A percentile compares a stretch with the other conserved stretches of the same genome.
These are phyloP conservation scores for Globisporangium spiculum DNA, from an alignment of 352 stramenopile genomes.

Conservation along the genomic window DNA sequence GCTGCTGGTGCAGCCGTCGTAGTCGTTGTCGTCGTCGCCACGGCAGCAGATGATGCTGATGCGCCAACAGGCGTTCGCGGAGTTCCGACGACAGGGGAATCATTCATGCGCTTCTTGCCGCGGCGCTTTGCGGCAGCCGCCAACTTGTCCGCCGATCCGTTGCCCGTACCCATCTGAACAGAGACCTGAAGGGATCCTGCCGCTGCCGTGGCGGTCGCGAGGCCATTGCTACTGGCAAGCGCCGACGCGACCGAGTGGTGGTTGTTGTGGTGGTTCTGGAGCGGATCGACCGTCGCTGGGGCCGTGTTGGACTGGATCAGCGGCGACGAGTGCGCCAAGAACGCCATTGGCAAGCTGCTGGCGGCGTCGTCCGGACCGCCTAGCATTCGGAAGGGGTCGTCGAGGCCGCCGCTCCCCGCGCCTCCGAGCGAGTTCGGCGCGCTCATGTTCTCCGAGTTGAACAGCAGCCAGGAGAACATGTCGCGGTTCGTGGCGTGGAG, in stretches of 20 bases:
- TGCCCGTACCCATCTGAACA: conserved; percentile 11
- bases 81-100: conserved; percentile 25
- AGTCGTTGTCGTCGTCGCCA: not conserved
- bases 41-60: not conserved
- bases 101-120: conserved; percentile 57
- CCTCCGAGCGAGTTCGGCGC: conserved; percentile 25
- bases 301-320: conserved; percentile 24
- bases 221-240: not conserved
- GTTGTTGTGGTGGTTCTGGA: conserved; percentile 11
- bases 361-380: conserved; percentile 22
- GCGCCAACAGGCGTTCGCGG: conserved; percentile 1
- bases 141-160: conserved; percentile 8
- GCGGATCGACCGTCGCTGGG: conserved; percentile 12
- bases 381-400: conserved; percentile 74
- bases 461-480: conserved; percentile 85
- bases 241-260: not conserved
- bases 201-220: conserved; percentile 19
- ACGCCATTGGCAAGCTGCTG: conserved; percentile 31
- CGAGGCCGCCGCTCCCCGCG: conserved; percentile 18
- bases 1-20: conserved; percentile 17
- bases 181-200: conserved; percentile 19
- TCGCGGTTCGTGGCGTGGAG: conserved; percentile 69
- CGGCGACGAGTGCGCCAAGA: conserved; percentile 27
- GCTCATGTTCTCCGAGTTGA: conserved; percentile 85
- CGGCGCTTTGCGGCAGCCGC: conserved; percentile 28